Conservation (phyloP, 129 eudicot species). For the Rutidosis leptorrhynchoides region DNA sequence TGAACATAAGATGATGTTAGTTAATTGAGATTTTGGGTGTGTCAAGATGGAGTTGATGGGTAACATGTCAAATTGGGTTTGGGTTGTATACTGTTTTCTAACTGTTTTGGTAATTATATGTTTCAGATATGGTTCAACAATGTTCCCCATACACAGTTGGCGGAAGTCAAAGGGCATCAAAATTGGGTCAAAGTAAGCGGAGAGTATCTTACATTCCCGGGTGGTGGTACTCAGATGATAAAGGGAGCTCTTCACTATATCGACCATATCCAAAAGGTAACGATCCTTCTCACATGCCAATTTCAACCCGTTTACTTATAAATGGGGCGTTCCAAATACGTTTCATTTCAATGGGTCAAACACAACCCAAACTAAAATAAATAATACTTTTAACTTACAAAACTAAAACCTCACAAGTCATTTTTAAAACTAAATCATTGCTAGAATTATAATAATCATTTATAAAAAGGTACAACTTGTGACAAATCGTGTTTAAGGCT, state of each 20-base stretch:
- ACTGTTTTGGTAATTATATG: neutral
- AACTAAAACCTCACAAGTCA: neutral
- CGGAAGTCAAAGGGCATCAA: constrained; percentile 55
- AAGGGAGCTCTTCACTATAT: constrained; percentile 62
- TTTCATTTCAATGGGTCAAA: neutral
- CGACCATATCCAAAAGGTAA: constrained; percentile 43
- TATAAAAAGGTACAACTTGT: neutral
- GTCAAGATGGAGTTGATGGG: too few relatives aligned
- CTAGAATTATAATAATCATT: neutral
- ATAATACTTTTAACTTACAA: neutral
- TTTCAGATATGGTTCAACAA: constrained; percentile 57
- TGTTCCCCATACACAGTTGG: constrained; percentile 47
- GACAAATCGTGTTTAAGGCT: neutral
- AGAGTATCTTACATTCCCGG: constrained; percentile 53
- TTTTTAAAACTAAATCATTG: neutral
- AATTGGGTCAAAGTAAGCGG: constrained; percentile 67
- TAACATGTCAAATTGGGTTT: neutral
- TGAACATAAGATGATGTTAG: neutral
- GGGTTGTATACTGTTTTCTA: constrained; percentile 5
- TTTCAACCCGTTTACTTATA: neutral
- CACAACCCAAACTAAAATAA: neutral
- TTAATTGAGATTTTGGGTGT: neutral
- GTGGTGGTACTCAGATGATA: constrained; percentile 61
- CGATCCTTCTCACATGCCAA: neutral
- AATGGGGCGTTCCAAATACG: neutral